Evolutionary conservation across 2,329 filamentous ascomycete species (phyloP).

Genomic region (Claviceps quebecensis): DNA sequence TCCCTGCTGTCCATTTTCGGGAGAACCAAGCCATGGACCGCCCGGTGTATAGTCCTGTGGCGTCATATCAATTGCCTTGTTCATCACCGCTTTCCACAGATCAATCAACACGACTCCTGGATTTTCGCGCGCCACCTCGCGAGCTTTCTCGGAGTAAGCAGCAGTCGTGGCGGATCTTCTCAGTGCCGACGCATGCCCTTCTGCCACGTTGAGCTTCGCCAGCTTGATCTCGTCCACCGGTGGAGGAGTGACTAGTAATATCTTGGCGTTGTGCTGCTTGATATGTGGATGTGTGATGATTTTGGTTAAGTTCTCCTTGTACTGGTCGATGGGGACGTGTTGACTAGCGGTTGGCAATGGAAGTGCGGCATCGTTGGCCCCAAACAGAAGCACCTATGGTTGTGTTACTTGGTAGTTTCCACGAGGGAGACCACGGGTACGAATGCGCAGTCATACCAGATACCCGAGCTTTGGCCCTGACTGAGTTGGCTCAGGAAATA

Average conservation of each 20-base stretch:
- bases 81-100: conserved; percentile 67
- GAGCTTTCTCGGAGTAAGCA: conserved; percentile 43
- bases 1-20: conserved; percentile 33
- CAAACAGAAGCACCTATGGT: conserved; percentile 59
- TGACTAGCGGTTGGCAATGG: conserved; percentile 50
- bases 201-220: conserved; percentile 30
- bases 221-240: conserved; percentile 66
- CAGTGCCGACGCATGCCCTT: conserved; percentile 29
- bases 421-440: background rate
- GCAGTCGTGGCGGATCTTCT: conserved; percentile 35
- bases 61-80: conserved; percentile 45
- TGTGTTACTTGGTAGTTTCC: background rate
- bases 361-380: conserved; percentile 78
- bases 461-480: conserved; percentile 49
- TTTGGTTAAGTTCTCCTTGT: conserved; percentile 54
- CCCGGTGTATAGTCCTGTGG: conserved; percentile 40
- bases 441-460: conserved; percentile 35
- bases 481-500: conserved; percentile 53
- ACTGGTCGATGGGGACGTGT: conserved; percentile 63
- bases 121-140: conserved; percentile 54
- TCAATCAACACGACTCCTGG: conserved; percentile 60
- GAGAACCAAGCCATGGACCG: conserved; percentile 34
- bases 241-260: conserved; percentile 69
- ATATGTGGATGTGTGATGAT: conserved; percentile 63
- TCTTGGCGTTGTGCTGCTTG: conserved; percentile 53